Evolutionary conservation across 805 yeast genomes (phyloP).

Genomic region (Metschnikowia santaceciliae): DNA sequence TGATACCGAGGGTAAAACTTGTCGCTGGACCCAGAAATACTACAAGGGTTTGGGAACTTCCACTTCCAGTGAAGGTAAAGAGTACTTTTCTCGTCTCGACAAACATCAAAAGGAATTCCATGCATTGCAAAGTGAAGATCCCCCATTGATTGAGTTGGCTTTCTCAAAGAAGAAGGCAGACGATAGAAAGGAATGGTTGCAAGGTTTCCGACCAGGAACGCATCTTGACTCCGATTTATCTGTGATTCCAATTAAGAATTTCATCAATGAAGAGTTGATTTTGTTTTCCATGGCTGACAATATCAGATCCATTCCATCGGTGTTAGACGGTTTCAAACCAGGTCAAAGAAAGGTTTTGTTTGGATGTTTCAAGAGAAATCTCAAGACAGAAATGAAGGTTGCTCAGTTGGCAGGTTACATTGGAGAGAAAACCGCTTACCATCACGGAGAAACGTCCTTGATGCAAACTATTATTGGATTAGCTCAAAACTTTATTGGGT

Average conservation of each 20-base stretch:
- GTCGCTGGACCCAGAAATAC: constrained; percentile 89
- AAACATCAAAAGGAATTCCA: constrained; percentile 84
- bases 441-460: constrained; percentile 89
- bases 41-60: constrained; percentile 99
- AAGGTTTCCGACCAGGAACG: constrained; percentile 88
- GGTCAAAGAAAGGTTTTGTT: constrained; percentile 92
- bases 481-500: constrained; percentile 93
- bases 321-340: constrained; percentile 93
- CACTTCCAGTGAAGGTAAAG: constrained; percentile 73
- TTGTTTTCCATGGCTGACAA: constrained; percentile 96
- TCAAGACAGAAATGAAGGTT: constrained; percentile 77
- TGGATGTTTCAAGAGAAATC: constrained; percentile 81
- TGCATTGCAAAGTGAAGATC: constrained; percentile 74
- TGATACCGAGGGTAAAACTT: constrained; percentile 67
- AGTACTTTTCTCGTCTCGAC: constrained; percentile 81
- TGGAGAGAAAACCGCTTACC: constrained; percentile 85
- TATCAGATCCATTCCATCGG: constrained; percentile 89
- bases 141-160: constrained; percentile 78
- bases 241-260: constrained; percentile 85
- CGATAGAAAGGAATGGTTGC: constrained; percentile 95
- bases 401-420: constrained; percentile 88
- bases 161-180: constrained; percentile 94
- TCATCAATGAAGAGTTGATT: constrained; percentile 91
- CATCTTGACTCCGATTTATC: constrained; percentile 73
- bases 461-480: constrained; percentile 87